Conservation (phyloP, 495 filamentous ascomycete genomes). For the Tuber melanosporum region DNA sequence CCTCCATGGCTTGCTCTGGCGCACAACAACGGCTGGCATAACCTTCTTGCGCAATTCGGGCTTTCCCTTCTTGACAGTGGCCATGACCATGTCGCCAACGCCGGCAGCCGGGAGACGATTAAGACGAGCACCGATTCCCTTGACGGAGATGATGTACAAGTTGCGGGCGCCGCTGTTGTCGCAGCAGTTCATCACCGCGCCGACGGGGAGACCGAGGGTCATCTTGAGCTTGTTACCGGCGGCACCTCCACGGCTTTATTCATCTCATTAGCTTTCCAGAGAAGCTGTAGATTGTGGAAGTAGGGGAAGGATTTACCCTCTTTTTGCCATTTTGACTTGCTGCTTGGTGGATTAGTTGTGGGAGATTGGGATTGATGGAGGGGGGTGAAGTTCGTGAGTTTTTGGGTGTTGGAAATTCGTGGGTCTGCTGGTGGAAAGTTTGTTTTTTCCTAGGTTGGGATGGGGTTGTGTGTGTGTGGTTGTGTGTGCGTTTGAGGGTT, state of each 20-base stretch:
- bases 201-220: conserved; percentile 98
- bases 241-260: conserved; percentile 63
- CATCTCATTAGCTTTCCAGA: not conserved
- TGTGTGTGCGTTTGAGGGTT: conserved; percentile 2
- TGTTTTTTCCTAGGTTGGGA: not conserved
- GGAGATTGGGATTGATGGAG: not conserved
- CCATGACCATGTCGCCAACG: conserved; percentile 99
- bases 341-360: not conserved
- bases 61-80: conserved; percentile 99
- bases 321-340: not conserved
- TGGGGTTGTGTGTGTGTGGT: not conserved
- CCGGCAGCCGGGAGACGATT: conserved; percentile 96
- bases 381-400: not conserved
- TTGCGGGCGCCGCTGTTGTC: conserved; percentile 99
- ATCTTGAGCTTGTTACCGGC: conserved; percentile 99
- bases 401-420: not conserved
- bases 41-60: conserved; percentile 99
- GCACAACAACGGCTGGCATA: conserved; percentile 96
- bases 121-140: conserved; percentile 95
- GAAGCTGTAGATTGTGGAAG: not conserved
- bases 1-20: conserved; percentile 99
- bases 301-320: not conserved
- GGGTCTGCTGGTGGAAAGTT: not conserved
- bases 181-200: conserved; percentile 93
- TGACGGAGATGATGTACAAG: conserved; percentile 99